phyloP scores from a whole-genome alignment of 2,329 filamentous ascomycete species.

The Periconia macrospinosa region DNA sequence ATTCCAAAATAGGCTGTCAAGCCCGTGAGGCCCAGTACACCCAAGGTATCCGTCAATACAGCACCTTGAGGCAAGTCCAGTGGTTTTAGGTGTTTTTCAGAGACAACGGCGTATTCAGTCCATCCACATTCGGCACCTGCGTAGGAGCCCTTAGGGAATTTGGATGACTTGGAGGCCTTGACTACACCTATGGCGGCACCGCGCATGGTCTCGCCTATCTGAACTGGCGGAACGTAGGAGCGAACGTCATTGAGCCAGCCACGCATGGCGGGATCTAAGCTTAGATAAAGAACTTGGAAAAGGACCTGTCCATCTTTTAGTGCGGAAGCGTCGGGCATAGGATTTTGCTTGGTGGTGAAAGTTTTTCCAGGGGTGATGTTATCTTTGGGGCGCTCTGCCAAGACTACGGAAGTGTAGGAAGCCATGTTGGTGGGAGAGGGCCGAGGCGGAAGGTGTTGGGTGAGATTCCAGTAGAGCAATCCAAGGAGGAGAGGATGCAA shows the following conservation, averaged over 20 bases:
- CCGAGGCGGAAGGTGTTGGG: not conserved
- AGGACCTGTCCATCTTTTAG: constrained; percentile 68
- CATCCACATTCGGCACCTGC: constrained; percentile 62
- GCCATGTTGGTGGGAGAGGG: constrained; percentile 28
- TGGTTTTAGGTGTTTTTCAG: constrained; percentile 53
- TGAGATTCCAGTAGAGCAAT: not conserved
- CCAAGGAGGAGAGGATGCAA: too few relatives aligned
- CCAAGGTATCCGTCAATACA: constrained; percentile 58
- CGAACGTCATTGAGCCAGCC: constrained; percentile 64
- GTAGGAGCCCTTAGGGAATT: constrained; percentile 60
- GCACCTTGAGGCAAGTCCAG: constrained; percentile 50
- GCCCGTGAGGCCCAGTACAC: constrained; percentile 64
- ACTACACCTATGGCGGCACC: constrained; percentile 64
- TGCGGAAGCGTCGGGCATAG: constrained; percentile 49
- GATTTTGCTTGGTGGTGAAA: constrained; percentile 58
- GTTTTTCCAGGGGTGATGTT: constrained; percentile 67
- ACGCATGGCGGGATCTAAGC: constrained; percentile 76
- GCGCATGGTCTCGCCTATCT: constrained; percentile 70
- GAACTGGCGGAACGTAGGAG: constrained; percentile 69
- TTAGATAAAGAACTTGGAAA: constrained; percentile 63
- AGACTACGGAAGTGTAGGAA: constrained; percentile 54
- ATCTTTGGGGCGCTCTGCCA: constrained; percentile 64
- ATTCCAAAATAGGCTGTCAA: constrained; percentile 79
- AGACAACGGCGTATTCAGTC: constrained; percentile 66
- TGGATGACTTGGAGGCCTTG: constrained; percentile 60